Conservation (phyloP, 805 yeast genomes). For the Wickerhamiella kurtzmanii region DNA sequence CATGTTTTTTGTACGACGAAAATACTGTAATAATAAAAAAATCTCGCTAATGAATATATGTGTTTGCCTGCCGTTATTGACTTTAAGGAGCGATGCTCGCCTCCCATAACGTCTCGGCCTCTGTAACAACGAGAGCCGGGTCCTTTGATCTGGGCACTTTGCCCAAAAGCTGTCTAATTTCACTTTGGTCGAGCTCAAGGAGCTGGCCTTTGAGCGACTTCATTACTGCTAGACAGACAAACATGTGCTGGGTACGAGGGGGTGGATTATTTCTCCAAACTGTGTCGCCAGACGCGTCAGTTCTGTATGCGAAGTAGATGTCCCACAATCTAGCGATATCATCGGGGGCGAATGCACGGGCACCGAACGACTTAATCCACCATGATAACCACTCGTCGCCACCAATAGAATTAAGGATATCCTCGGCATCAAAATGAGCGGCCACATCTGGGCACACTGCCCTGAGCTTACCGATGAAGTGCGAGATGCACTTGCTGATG, state of each 20-base stretch:
- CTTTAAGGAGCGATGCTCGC: not conserved
- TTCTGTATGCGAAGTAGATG: slow-evolving; percentile 56
- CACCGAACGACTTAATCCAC: slow-evolving; percentile 90
- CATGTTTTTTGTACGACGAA: too few species aligned
- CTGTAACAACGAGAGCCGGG: slow-evolving; percentile 14
- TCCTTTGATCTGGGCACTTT: slow-evolving; percentile 13
- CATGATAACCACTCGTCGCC: slow-evolving; percentile 85
- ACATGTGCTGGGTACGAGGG: slow-evolving; percentile 33
- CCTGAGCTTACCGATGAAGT: slow-evolving; percentile 51
- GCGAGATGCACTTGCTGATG: not conserved
- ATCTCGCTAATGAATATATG: not conserved
- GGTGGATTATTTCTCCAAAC: slow-evolving; percentile 15
- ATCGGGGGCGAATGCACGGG: slow-evolving; percentile 65
- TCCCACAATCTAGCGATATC: slow-evolving; percentile 92
- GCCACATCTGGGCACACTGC: slow-evolving; percentile 62
- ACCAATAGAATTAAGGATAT: slow-evolving; percentile 42
- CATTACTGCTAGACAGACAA: slow-evolving; percentile 62
- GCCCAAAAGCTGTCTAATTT: slow-evolving; percentile 60
- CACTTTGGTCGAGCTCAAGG: slow-evolving; percentile 80
- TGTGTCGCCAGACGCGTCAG: slow-evolving; percentile 2
- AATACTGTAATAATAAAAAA: too few species aligned
- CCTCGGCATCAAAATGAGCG: slow-evolving; percentile 67
- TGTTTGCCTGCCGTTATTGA: too few species aligned
- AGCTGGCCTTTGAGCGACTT: slow-evolving; percentile 67
- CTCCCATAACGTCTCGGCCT: slow-evolving; percentile 5